phyloP scores from a whole-genome alignment of 1,139 yeast genomes.

The Protomyces inouyei region DNA sequence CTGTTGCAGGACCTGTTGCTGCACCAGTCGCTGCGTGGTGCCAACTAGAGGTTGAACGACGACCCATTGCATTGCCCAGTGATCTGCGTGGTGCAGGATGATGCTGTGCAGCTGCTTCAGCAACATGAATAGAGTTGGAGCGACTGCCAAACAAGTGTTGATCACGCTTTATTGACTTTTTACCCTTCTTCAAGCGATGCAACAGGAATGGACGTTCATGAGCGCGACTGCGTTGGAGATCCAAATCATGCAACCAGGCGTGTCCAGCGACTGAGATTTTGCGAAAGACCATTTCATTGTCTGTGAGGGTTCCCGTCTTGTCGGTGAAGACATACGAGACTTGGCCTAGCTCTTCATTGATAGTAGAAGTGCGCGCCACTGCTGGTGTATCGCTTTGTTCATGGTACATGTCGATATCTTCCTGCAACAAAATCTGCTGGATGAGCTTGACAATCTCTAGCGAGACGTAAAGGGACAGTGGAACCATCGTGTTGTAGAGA shows the following conservation, averaged over 20 bases:
- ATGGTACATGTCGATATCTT: slow-evolving; percentile 94
- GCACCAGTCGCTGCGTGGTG: neutral
- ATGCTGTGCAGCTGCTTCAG: neutral
- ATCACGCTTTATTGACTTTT: neutral
- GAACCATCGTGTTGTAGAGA: slow-evolving; percentile 95
- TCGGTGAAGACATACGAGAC: slow-evolving; percentile 92
- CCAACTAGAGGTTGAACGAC: slow-evolving; percentile 1
- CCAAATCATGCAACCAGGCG: slow-evolving; percentile 82
- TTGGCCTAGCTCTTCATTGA: slow-evolving; percentile 93
- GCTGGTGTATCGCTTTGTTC: slow-evolving; percentile 80
- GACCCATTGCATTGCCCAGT: neutral
- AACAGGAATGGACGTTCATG: slow-evolving; percentile 20
- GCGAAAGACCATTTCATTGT: slow-evolving; percentile 79
- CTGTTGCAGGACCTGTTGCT: neutral
- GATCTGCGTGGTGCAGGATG: neutral
- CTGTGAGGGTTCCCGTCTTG: slow-evolving; percentile 95
- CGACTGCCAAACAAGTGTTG: neutral
- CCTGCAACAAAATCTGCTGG: slow-evolving; percentile 74
- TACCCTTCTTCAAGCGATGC: neutral
- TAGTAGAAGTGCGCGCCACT: slow-evolving; percentile 91
- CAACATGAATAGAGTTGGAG: neutral
- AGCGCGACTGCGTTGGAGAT: slow-evolving; percentile 41
- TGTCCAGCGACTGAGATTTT: slow-evolving; percentile 81
- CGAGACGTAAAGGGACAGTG: slow-evolving; percentile 88
- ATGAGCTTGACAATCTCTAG: slow-evolving; percentile 91